A percentile compares a stretch with the other conserved stretches of the same genome.
Conservation (phyloP, 768 basidiomycete species). For the Glaciozyma antarctica region DNA sequence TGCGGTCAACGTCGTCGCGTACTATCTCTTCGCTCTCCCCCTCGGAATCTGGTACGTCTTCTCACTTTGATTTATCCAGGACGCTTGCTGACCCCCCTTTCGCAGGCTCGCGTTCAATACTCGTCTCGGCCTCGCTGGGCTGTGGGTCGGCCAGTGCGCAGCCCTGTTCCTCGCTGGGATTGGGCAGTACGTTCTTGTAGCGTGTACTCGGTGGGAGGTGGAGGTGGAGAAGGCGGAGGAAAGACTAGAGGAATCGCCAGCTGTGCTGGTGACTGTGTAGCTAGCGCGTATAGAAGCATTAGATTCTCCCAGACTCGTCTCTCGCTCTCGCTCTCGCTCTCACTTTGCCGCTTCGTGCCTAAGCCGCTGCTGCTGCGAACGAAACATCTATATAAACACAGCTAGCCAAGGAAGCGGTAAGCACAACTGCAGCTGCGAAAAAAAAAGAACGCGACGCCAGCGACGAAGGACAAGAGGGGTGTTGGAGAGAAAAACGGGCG, state of each 20-base stretch:
- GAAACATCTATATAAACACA: no score
- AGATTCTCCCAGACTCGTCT: no score
- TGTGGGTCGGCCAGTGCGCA: constrained; percentile 62
- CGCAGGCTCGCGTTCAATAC: constrained; percentile 44
- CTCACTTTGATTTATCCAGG: neutral
- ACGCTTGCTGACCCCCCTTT: neutral
- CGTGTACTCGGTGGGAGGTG: neutral
- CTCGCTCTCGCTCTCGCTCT: no score
- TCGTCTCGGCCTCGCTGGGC: constrained; percentile 44
- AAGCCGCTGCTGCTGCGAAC: no score
- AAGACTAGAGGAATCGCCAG: neutral
- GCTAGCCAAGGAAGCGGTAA: no score
- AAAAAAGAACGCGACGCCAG: no score
- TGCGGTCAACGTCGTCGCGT: constrained; percentile 60
- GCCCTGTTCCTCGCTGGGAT: constrained; percentile 60
- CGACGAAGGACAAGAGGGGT: no score
- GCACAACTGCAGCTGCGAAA: no score
- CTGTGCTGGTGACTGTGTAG: no score
- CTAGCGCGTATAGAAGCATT: no score
- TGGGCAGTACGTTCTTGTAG: neutral
- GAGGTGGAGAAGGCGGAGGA: neutral
- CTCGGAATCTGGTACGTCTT: constrained; percentile 43
- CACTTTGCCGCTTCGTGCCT: no score
- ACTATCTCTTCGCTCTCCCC: constrained; percentile 51
- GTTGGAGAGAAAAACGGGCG: no score